Evolutionary conservation across 441 rosid genomes (phyloP).

Genomic region (Croton setiger): DNA sequence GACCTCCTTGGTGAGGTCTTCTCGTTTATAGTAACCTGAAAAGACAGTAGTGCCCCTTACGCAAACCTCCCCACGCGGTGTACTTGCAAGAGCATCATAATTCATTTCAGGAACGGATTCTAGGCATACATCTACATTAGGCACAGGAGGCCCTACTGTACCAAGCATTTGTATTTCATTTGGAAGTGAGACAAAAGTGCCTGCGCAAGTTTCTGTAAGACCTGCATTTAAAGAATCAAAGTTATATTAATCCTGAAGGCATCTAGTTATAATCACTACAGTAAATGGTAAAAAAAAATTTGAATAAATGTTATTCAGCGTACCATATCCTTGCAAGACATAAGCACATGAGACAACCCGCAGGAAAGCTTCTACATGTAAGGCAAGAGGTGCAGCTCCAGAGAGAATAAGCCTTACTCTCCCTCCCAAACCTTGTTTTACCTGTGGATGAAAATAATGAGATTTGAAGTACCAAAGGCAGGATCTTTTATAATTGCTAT

Average conservation of each 20-base stretch:
- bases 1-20: slow-evolving; percentile 89
- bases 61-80: slow-evolving; percentile 87
- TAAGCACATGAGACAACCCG: slow-evolving; percentile 93
- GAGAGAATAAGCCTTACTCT: slow-evolving; percentile 79
- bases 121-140: slow-evolving; percentile 81
- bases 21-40: slow-evolving; percentile 85
- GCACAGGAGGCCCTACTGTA: slow-evolving; percentile 93
- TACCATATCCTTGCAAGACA: slow-evolving; percentile 99
- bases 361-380: slow-evolving; percentile 78
- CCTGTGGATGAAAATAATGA: slow-evolving; percentile 39
- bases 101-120: slow-evolving; percentile 94
- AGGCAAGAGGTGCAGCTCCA: slow-evolving; percentile 92
- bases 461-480: not conserved
- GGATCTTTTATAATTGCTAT: slow-evolving; percentile 2
- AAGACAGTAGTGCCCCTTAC: slow-evolving; percentile 72
- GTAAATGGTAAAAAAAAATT: slow-evolving; percentile 2
- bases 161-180: slow-evolving; percentile 79
- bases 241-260: slow-evolving; percentile 1
- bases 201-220: slow-evolving; percentile 93
- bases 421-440: slow-evolving; percentile 88
- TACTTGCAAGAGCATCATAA: slow-evolving; percentile 77
- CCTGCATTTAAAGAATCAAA: slow-evolving; percentile 40
- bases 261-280: not conserved
- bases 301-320: not conserved
- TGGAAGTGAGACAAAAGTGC: slow-evolving; percentile 90